Evolutionary conservation across 768 basidiomycete species (phyloP), one percentile per base, ranked within the genome.

Genomic region (Fibroporia radiculosa): DNA sequence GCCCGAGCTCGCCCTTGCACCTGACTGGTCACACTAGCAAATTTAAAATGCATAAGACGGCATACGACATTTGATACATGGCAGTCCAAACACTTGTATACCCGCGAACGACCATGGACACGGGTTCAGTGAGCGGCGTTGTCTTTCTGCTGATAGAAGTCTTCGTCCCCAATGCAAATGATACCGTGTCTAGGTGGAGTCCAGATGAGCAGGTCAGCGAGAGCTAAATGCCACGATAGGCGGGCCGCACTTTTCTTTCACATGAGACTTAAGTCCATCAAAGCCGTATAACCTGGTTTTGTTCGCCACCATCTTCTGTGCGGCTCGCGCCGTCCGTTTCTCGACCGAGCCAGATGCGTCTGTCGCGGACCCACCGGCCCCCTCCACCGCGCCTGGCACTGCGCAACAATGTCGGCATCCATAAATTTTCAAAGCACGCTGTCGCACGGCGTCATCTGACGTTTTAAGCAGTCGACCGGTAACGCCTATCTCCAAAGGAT

Each of bases 201-300:
- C 29, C 22, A 46, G 26, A 25, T 10, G 11, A 29, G 14, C 18
- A 29, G 32, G 31, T 37, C 46, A 38, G 33, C 22, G 36, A 22
- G 41, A 34, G 25, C 43, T 52, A 44, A 60, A 40, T 41, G 20
- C 31, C 16, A 37, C 43, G 3, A 33, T 33, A 25, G 18, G 27
- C 26, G 47, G 20, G 24, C 18, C 7, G 58, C 76, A 84, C 83
- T 75, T 82, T 50, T 62, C 69, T 54, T 80, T 80, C 47, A 75
- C 53, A 50, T 86, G 84, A 19, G 80, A 82, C 31, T 74, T 64
- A 41, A 85, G 51, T 2, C 75, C 82, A 48, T 82, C 62, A 52
- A 81, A 80, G 3, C 51, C 58, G 58, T 77, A 73, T 44, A 61
- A 47, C 39, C 63, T 63, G 18, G 51, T 52, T 10, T 25, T 36